A percentile compares a stretch with the other conserved stretches of the same genome.
Evolutionary conservation across 306 rosid species (phyloP).

Genomic region (Neltuma alba): DNA sequence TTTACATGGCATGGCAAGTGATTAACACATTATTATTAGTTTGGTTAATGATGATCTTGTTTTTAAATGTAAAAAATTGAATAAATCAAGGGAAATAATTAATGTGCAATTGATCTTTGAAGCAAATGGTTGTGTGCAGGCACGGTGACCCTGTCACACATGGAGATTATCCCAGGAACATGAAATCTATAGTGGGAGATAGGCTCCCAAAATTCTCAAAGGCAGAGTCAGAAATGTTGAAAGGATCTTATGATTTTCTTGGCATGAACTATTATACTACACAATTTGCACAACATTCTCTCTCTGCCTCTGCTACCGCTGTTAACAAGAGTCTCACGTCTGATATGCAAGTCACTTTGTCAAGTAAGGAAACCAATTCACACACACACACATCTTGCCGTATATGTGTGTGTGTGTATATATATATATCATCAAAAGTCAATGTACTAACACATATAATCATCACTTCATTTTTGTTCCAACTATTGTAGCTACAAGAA

Average conservation of each 20-base stretch:
- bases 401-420: too few species aligned
- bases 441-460: background rate
- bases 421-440: background rate
- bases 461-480: background rate
- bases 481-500: background rate
- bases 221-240: slow-evolving; percentile 33
- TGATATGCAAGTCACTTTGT: slow-evolving; percentile 30
- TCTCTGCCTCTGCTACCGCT: background rate
- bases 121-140: background rate
- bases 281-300: slow-evolving; percentile 30
- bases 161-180: slow-evolving; percentile 60
- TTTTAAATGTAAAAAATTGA: too few species aligned
- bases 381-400: too few species aligned
- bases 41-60: too few species aligned
- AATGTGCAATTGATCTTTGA: too few species aligned
- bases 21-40: too few species aligned
- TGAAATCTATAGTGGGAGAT: slow-evolving; percentile 46
- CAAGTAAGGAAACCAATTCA: background rate
- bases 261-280: slow-evolving; percentile 67
- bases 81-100: too few species aligned
- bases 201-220: slow-evolving; percentile 62
- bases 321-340: background rate
- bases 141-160: slow-evolving; percentile 44
- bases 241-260: slow-evolving; percentile 61
- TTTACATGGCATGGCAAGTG: slow-evolving; percentile 39